Percentiles rank a stretch among this genome's conserved stretches.
Evolutionary conservation across 139 green algal genomes (phyloP).

Genomic region (Tetraselmis chui): DNA sequence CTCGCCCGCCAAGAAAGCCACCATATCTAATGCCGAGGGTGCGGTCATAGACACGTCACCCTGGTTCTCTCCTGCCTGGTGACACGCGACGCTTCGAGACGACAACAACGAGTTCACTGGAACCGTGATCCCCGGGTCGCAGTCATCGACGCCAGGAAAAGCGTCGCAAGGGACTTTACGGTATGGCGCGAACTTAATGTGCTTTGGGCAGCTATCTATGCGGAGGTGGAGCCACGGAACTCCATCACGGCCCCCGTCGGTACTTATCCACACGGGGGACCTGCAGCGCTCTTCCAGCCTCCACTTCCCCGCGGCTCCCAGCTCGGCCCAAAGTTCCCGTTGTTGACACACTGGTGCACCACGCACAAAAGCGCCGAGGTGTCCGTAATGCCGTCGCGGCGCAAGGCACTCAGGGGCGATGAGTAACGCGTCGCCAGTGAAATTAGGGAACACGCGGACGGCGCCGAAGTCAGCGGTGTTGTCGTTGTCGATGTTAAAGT

Average conservation of each 20-base stretch:
- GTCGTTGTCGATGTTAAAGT: not conserved
- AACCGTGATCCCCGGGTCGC: not conserved
- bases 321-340: not conserved
- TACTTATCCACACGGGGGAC: not conserved
- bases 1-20: not conserved
- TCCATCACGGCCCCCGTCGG: not conserved
- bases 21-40: no score
- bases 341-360: not conserved
- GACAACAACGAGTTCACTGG: not conserved
- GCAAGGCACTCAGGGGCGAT: not conserved
- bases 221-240: not conserved
- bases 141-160: not conserved
- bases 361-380: not conserved
- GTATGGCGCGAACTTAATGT: not conserved
- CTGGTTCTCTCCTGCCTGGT: no score
- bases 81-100: not conserved
- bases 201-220: not conserved
- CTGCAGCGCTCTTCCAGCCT: not conserved
- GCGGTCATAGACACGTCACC: no score
- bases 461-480: no score
- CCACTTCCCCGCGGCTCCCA: not conserved
- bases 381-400: not conserved
- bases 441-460: not conserved
- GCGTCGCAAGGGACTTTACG: not conserved
- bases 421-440: not conserved